phyloP scores from a whole-genome alignment of 805 yeast species.

The Debaryomyces tyrocola region DNA sequence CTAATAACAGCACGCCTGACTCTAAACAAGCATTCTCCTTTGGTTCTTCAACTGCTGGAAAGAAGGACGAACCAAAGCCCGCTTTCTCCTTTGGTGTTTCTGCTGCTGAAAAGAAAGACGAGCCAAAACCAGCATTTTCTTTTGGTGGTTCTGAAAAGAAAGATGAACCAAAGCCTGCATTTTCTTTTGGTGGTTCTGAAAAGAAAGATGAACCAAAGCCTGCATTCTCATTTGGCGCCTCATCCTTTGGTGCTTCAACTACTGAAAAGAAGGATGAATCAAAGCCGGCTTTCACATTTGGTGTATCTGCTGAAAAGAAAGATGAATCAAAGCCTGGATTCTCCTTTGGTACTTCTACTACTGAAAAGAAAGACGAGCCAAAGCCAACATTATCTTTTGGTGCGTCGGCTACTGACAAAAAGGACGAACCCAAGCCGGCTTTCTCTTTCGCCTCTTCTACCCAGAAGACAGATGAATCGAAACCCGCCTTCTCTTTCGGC shows the following conservation, averaged over 20 bases:
- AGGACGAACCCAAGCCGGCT: constrained; percentile 15
- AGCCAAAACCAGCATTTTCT: constrained; percentile 18
- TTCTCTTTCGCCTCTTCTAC: constrained; percentile 17
- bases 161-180: constrained; percentile 17
- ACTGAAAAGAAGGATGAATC: constrained; percentile 9
- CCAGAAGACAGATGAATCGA: constrained; percentile 9
- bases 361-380: constrained; percentile 3
- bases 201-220: constrained; percentile 7
- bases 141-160: constrained; percentile 13
- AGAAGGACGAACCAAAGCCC: constrained; percentile 8
- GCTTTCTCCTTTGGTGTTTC: constrained; percentile 23
- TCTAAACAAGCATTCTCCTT: constrained; percentile 6
- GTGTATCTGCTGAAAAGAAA: constrained; percentile 8
- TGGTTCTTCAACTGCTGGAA: constrained; percentile 32
- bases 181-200: constrained; percentile 15
- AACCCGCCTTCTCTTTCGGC: constrained; percentile 27
- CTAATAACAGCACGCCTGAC: background rate
- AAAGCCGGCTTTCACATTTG: constrained; percentile 22
- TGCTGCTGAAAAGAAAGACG: constrained; percentile 7
- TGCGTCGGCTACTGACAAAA: constrained; percentile 6
- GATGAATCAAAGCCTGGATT: constrained; percentile 17
- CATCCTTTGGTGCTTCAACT: constrained; percentile 18
- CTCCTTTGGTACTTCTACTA: constrained; percentile 17
- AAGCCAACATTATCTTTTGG: constrained; percentile 23
- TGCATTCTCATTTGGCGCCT: constrained; percentile 23